Evolutionary conservation across 257 asterid genomes (phyloP), one percentile per base, ranked within the genome.

Genomic region (Jacaranda copaia): DNA sequence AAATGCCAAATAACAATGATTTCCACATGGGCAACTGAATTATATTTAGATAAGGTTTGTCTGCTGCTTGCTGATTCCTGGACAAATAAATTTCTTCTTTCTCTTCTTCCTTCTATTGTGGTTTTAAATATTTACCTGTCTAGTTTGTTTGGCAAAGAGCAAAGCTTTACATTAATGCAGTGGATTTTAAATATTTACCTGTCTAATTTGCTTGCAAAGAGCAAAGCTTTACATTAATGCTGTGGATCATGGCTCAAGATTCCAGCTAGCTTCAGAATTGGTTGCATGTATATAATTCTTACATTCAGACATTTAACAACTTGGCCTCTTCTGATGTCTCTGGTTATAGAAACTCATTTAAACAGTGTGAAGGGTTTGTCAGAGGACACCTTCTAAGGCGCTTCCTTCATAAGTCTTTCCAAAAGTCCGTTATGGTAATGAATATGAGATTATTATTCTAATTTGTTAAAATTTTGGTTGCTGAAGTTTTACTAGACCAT

Each of bases 1-100:
- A 93, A 89, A 87, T 93, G 97, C 86, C 99, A 96, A 85, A 90
- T 89, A 70, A 93, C 97, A n/a, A 96, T 93, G 99, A 93, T 96
- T 81, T 90, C 98, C 68, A 96, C 97, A 15, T 96, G 99, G 99
- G 87, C 90, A 77, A 91, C 99, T 79, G 98, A 93, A 80, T 58
- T 96, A 36, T 96, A 96, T 88, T 82, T 96, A 84, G 99, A 96
- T 81, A 96, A 93, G 98, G 99, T 91, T 66, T 43, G 78, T 58
- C 76, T 65, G 76, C 79, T 48, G 66, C 74, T 74, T 70, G 62
- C 60, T 63, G 57, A 5, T 80, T 76, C 82, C 76, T 43, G 61
- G 19, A 68, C 40, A 46, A 55, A 52, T 59, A 11, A 46, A 36
- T 20, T 35, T 79, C 39, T 56, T 51, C 1, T 55, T 52, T 66